Evolutionary conservation across 2,329 filamentous ascomycete species (phyloP).

Genomic region (Xylaria arbuscula): DNA sequence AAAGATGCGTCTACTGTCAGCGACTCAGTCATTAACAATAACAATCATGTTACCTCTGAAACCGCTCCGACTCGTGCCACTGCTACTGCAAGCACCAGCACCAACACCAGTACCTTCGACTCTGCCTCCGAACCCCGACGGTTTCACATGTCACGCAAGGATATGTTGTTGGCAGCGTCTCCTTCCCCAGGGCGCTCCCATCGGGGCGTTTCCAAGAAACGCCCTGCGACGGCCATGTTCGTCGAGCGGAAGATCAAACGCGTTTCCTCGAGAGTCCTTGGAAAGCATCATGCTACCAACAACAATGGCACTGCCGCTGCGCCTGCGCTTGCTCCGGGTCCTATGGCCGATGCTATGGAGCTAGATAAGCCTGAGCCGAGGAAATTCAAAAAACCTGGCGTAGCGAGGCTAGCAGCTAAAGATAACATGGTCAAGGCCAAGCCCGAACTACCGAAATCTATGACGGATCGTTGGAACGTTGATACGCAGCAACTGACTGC

Average conservation of each 20-base stretch:
- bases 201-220: slow-evolving; percentile 56
- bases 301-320: slow-evolving; percentile 28
- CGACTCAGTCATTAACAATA: slow-evolving; percentile 18
- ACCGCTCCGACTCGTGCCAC: slow-evolving; percentile 16
- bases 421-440: slow-evolving; percentile 39
- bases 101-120: slow-evolving; percentile 18
- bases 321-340: slow-evolving; percentile 19
- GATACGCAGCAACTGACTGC: slow-evolving; percentile 48
- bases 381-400: slow-evolving; percentile 52
- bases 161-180: slow-evolving; percentile 52
- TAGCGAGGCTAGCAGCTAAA: slow-evolving; percentile 45
- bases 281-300: slow-evolving; percentile 41
- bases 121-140: slow-evolving; percentile 57
- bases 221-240: slow-evolving; percentile 63
- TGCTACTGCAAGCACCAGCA: slow-evolving; percentile 5
- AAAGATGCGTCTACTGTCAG: slow-evolving; percentile 17
- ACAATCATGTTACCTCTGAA: slow-evolving; percentile 28
- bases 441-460: slow-evolving; percentile 46
- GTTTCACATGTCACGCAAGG: slow-evolving; percentile 66
- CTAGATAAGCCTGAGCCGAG: slow-evolving; percentile 43
- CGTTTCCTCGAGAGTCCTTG: slow-evolving; percentile 41
- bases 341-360: slow-evolving; percentile 39
- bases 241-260: slow-evolving; percentile 62
- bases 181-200: slow-evolving; percentile 43
- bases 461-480: slow-evolving; percentile 54